phyloP scores from a whole-genome alignment of 2,329 filamentous ascomycete species.

The Mariannaea elegans region DNA sequence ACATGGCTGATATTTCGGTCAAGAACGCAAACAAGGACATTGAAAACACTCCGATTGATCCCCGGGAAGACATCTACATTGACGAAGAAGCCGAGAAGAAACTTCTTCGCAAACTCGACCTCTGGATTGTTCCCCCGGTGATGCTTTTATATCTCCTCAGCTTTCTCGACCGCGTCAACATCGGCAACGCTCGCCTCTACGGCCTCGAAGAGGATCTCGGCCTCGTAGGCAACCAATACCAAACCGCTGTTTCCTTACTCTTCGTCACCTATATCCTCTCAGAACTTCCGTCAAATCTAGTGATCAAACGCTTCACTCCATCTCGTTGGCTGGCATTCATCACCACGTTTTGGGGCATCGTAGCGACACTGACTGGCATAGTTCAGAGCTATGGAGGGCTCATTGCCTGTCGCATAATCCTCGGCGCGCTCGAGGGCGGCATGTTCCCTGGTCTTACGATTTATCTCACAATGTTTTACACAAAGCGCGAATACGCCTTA shows the following conservation, averaged over 20 bases:
- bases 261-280: slow-evolving; percentile 50
- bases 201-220: slow-evolving; percentile 68
- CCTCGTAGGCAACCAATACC: slow-evolving; percentile 65
- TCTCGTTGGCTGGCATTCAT: slow-evolving; percentile 41
- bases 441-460: slow-evolving; percentile 51
- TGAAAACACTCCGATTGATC: slow-evolving; percentile 25
- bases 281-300: slow-evolving; percentile 53
- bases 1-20: background rate
- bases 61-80: slow-evolving; percentile 37
- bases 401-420: slow-evolving; percentile 53
- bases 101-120: slow-evolving; percentile 68
- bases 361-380: slow-evolving; percentile 57
- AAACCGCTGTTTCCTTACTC: slow-evolving; percentile 48
- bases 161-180: slow-evolving; percentile 43
- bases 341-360: slow-evolving; percentile 52
- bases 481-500: slow-evolving; percentile 36
- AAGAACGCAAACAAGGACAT: slow-evolving; percentile 29
- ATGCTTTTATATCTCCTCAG: slow-evolving; percentile 64
- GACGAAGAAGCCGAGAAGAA: slow-evolving; percentile 42
- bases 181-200: slow-evolving; percentile 71
- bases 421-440: slow-evolving; percentile 57
- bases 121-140: slow-evolving; percentile 69
- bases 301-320: slow-evolving; percentile 51
- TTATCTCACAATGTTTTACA: slow-evolving; percentile 42
- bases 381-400: slow-evolving; percentile 45